A percentile compares a stretch with the other conserved stretches of the same genome.
Conservation (phyloP, 2,329 filamentous ascomycete species). For the Lachnellula hyalina region DNA sequence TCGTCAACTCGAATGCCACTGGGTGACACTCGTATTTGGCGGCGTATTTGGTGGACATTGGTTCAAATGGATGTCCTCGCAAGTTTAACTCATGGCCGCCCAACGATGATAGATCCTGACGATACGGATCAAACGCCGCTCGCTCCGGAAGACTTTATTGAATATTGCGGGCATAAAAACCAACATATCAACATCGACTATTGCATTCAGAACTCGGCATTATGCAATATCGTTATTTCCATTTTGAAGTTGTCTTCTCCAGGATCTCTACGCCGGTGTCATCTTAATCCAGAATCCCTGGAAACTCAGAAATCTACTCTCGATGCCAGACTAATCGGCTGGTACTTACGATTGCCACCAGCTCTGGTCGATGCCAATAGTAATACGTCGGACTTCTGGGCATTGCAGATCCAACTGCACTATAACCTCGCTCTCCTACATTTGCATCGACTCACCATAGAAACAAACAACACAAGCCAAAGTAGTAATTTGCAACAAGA, state of each 20-base stretch:
- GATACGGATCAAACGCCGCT: constrained; percentile 10
- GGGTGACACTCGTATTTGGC: constrained; percentile 9
- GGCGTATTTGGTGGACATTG: constrained; percentile 14
- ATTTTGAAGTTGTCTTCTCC: constrained; percentile 10
- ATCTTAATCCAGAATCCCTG: background rate
- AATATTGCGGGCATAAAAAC: constrained; percentile 3
- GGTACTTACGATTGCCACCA: constrained; percentile 2
- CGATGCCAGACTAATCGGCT: constrained; percentile 1
- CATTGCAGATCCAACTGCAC: too few relatives aligned
- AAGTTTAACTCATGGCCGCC: constrained; percentile 10
- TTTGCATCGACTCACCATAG: too few relatives aligned
- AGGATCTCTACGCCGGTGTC: background rate
- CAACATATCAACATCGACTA: constrained; percentile 8
- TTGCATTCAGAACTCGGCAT: constrained; percentile 4
- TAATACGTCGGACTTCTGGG: background rate
- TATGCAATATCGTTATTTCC: constrained; percentile 8
- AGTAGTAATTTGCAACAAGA: too few relatives aligned
- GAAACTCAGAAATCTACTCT: background rate
- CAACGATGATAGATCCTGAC: constrained; percentile 10
- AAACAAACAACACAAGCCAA: too few relatives aligned
- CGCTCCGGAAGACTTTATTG: constrained; percentile 7
- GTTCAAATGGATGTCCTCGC: constrained; percentile 7
- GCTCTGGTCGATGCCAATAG: background rate
- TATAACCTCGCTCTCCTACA: too few relatives aligned
- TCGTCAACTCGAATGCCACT: constrained; percentile 4